Conservation (phyloP, 106 monocot genomes). For the Dendrobium chrysotoxum region DNA sequence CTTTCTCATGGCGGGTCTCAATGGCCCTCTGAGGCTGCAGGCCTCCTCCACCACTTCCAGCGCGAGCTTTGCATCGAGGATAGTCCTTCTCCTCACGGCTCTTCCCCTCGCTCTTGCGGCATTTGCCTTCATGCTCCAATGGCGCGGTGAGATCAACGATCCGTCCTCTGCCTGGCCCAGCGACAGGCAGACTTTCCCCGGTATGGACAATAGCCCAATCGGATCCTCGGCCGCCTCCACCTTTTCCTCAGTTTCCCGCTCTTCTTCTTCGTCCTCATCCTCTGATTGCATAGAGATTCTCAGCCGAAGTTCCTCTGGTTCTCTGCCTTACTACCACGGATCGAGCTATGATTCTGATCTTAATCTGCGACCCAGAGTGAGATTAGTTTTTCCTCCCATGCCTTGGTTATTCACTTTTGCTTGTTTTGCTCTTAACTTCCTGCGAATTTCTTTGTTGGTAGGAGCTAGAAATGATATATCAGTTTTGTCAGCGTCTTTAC, state of each 20-base stretch:
- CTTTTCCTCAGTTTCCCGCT: background rate
- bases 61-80: slow-evolving; percentile 36
- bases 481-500: background rate
- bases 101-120: slow-evolving; percentile 66
- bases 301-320: slow-evolving; percentile 33
- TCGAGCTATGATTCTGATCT: slow-evolving; percentile 48
- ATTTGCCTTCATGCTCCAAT: slow-evolving; percentile 89
- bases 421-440: background rate
- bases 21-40: slow-evolving; percentile 19
- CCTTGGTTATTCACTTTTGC: background rate
- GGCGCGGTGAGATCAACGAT: slow-evolving; percentile 88
- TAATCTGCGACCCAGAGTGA: slow-evolving; percentile 64
- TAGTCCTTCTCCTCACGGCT: slow-evolving; percentile 65
- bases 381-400: background rate
- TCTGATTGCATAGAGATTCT: slow-evolving; percentile 73
- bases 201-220: slow-evolving; percentile 61
- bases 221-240: slow-evolving; percentile 27
- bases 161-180: slow-evolving; percentile 56
- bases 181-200: slow-evolving; percentile 60
- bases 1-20: slow-evolving; percentile 31
- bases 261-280: slow-evolving; percentile 21
- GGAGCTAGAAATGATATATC: background rate
- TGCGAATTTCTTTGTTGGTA: background rate
- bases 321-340: slow-evolving; percentile 56
- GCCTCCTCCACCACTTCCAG: slow-evolving; percentile 14